Evolutionary conservation across 176 grass and related monocot genomes (phyloP).

Genomic region (Cocos nucifera): DNA sequence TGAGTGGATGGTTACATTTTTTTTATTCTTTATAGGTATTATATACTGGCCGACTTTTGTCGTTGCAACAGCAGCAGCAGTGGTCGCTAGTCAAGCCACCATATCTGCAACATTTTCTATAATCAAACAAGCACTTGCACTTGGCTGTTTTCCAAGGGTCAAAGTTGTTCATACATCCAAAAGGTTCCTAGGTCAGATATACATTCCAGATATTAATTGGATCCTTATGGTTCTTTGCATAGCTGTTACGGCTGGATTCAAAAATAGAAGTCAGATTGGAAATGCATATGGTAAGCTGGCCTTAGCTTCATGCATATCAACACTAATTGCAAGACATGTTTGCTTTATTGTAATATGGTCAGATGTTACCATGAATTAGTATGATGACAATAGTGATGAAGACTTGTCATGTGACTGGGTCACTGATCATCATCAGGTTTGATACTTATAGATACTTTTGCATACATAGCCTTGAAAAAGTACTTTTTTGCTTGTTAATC

Average conservation of each 20-base stretch:
- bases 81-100: conserved; percentile 89
- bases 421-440: too few species aligned
- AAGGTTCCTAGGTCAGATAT: conserved; percentile 76
- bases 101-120: conserved; percentile 88
- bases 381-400: too few species aligned
- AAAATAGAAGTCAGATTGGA: conserved; percentile 61
- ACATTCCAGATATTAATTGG: conserved; percentile 92
- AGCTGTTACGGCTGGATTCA: conserved; percentile 81
- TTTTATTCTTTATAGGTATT: conserved; percentile 28
- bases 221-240: conserved; percentile 82
- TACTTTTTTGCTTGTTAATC: too few species aligned
- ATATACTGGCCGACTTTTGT: conserved; percentile 81
- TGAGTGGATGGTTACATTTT: not conserved
- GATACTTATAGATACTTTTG: too few species aligned
- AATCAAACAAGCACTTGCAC: conserved; percentile 63
- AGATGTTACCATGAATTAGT: too few species aligned
- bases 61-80: conserved; percentile 57
- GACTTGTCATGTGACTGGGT: too few species aligned
- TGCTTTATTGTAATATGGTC: too few species aligned
- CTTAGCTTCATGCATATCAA: conserved; percentile 2
- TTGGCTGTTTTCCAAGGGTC: conserved; percentile 82
- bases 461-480: too few species aligned
- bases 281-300: conserved; percentile 74
- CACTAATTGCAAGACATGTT: too few species aligned
- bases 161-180: conserved; percentile 78